Evolutionary conservation across 768 basidiomycete genomes (phyloP), one percentile per base, ranked within the genome.

Genomic region (Filobasidium wieringae): DNA sequence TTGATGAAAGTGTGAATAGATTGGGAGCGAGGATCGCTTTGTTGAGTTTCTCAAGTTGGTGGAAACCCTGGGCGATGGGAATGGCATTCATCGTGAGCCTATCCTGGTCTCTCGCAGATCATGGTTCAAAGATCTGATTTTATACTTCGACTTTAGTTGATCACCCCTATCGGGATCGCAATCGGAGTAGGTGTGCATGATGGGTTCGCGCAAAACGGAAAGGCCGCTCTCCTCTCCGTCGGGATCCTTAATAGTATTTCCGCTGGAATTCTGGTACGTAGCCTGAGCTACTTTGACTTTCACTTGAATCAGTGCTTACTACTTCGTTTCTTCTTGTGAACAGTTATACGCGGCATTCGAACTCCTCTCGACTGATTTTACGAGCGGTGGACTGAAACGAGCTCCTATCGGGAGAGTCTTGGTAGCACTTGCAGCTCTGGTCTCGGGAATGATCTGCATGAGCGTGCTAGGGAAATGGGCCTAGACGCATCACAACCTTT

Each of bases 131-230:
- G 26, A 17, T 14, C n/a, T 7, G 33, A 7, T 11, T 7, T 47
- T 17, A 1, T 26, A 12, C 8, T 1, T 39, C 19, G 19, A 26
- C 8, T 2, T 1, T 32, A 62, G 59, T 33, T 73, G 29, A 72
- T 71, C 50, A 73, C 72, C 1, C 69, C 70, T 0, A 56, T 73
- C 41, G 70, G 70, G 9, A 66, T 72, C 52, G 67, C 64, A 1
- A 70, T 72, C 30, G 65, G 59, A 22, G 51, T 60, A 1, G 59
- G 53, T 26, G 59, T 60, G 7, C 59, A 56, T 27, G 33, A 56
- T 17, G 36, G 41, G 12, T 60, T 55, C 39, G 47, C 53, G 4
- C 40, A 45, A 11, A 60, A 55, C 30, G 54, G 59, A 14, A 62
- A 58, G 49, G 57, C 61, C 22, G 55, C 64, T 5, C 36, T 65